Conservation (phyloP, 345 rosid genomes). For the Combretum micranthum region DNA sequence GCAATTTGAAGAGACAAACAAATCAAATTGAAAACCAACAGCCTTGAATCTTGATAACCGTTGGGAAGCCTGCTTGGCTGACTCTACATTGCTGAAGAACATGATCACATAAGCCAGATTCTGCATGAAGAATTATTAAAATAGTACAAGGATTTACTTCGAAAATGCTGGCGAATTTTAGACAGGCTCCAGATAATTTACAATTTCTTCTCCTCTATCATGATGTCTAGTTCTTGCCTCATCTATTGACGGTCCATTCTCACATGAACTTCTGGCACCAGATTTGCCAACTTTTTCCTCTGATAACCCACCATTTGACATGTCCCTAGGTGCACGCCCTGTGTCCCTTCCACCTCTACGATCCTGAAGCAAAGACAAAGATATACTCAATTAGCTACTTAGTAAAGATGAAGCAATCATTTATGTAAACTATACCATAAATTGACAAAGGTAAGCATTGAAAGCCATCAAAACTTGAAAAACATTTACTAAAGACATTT, state of each 20-base stretch:
- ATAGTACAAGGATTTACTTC: no score
- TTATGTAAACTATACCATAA: no score
- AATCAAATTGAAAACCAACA: no score
- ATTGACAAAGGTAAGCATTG: no score
- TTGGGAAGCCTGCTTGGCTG: no score
- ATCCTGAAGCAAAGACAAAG: slow-evolving; percentile 26
- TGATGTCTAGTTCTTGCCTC: slow-evolving; percentile 17
- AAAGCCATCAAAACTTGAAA: no score
- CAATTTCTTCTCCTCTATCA: slow-evolving; percentile 14
- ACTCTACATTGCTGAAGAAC: no score
- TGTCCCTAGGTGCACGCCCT: slow-evolving; percentile 9
- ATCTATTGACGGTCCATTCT: slow-evolving; percentile 8
- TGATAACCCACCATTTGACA: slow-evolving; percentile 7
- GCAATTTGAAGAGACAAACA: no score
- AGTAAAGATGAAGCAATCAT: not conserved
- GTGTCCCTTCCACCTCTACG: slow-evolving; percentile 29
- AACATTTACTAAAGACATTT: no score
- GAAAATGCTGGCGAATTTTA: not conserved
- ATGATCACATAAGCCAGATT: no score
- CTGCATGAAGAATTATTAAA: no score
- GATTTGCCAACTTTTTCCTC: slow-evolving; percentile 13
- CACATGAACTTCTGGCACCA: slow-evolving; percentile 4
- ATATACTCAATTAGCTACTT: slow-evolving; percentile 1
- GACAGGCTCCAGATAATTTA: not conserved
- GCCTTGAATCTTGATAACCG: no score